phyloP scores from a whole-genome alignment of 2,329 filamentous ascomycete genomes.

The Fonsecaea pedrosoi region DNA sequence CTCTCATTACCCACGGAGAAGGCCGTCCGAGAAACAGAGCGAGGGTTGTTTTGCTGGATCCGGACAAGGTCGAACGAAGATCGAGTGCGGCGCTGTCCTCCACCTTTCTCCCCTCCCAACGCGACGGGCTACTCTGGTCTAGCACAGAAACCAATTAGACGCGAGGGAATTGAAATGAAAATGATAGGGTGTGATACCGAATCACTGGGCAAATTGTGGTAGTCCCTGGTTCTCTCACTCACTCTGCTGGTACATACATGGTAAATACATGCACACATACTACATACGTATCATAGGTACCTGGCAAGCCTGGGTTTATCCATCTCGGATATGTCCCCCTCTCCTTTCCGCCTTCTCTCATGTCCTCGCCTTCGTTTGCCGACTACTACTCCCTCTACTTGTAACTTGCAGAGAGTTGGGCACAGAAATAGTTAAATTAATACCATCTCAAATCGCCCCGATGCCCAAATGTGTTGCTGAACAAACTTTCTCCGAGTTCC shows the following conservation, averaged over 20 bases:
- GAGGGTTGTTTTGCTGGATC: constrained; percentile 1
- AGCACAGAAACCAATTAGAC: background rate
- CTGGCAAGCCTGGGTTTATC: too few species aligned
- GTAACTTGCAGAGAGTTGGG: too few species aligned
- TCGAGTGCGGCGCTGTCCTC: background rate
- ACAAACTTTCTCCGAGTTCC: background rate
- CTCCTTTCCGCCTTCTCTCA: background rate
- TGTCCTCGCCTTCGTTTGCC: background rate
- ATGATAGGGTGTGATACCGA: too few species aligned
- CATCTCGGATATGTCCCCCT: background rate
- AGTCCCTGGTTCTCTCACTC: too few species aligned
- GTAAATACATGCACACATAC: too few species aligned
- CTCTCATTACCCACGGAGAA: constrained; percentile 3
- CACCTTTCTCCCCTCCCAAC: background rate
- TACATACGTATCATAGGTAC: too few species aligned
- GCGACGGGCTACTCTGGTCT: too few species aligned
- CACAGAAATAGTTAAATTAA: too few species aligned
- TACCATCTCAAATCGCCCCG: too few species aligned
- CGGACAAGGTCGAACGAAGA: background rate
- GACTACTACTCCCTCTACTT: background rate
- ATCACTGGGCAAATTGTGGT: too few species aligned
- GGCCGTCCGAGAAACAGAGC: background rate
- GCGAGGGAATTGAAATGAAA: background rate
- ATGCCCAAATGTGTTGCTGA: too few species aligned
- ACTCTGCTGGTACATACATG: too few species aligned